Base-by-base conservation (phyloP, 192 early-diverging fungal genomes). In the Phycomyces nitens region DNA sequence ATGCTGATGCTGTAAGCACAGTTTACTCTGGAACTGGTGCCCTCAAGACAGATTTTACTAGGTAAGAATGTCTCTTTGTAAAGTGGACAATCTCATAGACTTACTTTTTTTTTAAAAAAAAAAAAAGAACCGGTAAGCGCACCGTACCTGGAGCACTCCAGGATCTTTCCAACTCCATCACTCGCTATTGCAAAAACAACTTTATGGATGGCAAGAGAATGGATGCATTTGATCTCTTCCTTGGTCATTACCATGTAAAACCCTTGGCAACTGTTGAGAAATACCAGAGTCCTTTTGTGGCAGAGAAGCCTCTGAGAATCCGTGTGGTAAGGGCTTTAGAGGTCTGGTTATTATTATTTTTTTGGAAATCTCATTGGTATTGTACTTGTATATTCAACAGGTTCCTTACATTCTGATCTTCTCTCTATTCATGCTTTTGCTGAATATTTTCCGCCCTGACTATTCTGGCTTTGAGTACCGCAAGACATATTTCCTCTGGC, bases 11-110 rank as follows among this genome's bases (percentile, higher is more conserved):
- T 42, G 83, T 99, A 51, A 92, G 89, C 70, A 77, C 78, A 22
- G 89, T 90, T 40, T 99, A 99, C 74, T 91, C 92, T 61, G 97
- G 97, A 44, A 97, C 97, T 2, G 94, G 94, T 24, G 97, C 97
- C 6, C 81, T 98, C 50, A 99, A 99, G 75, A 98, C 95, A 5
- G 97, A 99, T 70, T 99, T 91, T 69, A 99, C 97, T 3, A 84
- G 90, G 81, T 80, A 74, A 56, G 26, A 14, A 3, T n/a, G 12
- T n/a, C 18, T 34, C 7, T 34, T 7, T 5, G 7, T 7, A 2
- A 34, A 34, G 7, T 34, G 7, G 2, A 34, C 29, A 34, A 47
- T 47, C 11, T 11, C 11, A 47, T 47, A 47, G 11, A 42, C 20
- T 29, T 21, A 21, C 43, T 49, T 47, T 49, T 53, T 21, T 60